Evolutionary conservation across 495 filamentous ascomycete species (phyloP).

Genomic region (Rusavskia elegans): DNA sequence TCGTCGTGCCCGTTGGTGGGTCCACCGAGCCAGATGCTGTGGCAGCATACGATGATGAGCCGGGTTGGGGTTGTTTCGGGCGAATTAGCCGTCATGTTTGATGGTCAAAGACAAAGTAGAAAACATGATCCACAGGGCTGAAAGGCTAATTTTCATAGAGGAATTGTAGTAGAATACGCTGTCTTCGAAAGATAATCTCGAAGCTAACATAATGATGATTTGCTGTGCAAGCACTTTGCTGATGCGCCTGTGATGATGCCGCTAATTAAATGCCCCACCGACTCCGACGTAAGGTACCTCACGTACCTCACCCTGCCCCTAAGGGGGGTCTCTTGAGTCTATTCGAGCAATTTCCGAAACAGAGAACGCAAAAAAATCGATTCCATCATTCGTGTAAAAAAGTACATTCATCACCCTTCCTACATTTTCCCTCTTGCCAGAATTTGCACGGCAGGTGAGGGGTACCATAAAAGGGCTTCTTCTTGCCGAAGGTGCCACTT

Average conservation of each 20-base stretch:
- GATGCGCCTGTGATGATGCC: too few relatives aligned
- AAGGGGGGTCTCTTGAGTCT: too few relatives aligned
- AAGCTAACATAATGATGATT: too few relatives aligned
- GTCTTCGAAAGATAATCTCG: too few relatives aligned
- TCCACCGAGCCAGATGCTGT: conserved; percentile 61
- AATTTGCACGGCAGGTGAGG: conserved; percentile 50
- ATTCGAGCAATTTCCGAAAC: too few relatives aligned
- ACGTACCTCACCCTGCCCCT: too few relatives aligned
- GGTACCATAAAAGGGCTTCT: conserved; percentile 10
- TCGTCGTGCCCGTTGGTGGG: conserved; percentile 39
- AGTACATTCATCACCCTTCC: conserved; percentile 73
- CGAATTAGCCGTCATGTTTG: neutral
- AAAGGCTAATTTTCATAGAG: too few relatives aligned
- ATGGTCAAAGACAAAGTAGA: neutral
- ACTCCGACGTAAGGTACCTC: too few relatives aligned
- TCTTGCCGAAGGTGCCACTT: conserved; percentile 4
- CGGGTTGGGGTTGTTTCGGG: conserved; percentile 12
- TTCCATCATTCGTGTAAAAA: conserved; percentile 41
- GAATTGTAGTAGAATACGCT: too few relatives aligned
- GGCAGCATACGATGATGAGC: conserved; percentile 65
- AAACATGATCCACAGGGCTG: neutral
- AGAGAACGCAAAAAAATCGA: too few relatives aligned
- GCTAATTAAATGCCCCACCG: too few relatives aligned
- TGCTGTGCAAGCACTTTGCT: too few relatives aligned
- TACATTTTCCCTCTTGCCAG: conserved; percentile 63